Base-by-base conservation (phyloP, 2,329 filamentous ascomycete species). In the Epicoccum nigrum region DNA sequence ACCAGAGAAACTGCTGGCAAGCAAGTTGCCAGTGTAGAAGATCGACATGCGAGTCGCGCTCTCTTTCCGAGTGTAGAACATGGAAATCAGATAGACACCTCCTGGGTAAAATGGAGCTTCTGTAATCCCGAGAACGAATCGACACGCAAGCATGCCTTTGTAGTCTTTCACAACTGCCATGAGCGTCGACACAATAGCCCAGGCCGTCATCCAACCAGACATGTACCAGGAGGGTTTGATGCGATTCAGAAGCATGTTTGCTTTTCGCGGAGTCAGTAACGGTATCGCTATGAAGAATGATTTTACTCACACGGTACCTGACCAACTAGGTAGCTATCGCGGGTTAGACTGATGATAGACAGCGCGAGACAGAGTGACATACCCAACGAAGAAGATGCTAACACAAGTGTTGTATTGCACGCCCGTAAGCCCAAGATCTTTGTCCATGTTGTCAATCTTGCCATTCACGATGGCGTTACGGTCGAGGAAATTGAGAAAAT, bases 401-500 rank as follows among this genome's bases (percentile, higher is more conserved):
- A 86, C 73, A 49, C 83, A 84, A 1, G 83, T 85, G 32, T 82
- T 79, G 63, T 87, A 87, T 66, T 87, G 73, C 2, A 76, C 77
- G 55, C 81, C 70, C 39, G 68, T 67, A 45, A 87, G 74, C 2
- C 72, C 62, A 12, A 86, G 73, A 44, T 87, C 85, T 2, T 75
- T 72, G 47, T 85, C 79, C 17, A 88, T 74, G 7, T 83, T 83
- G 64, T 83, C 81, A 40, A 88, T 75, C n/a, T 81, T 79, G 0
- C 85, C 86, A 2, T 84, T 79, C 1, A 84, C 83, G 49, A 88
- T 86, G 67, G 86, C 85, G 68, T 86, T 86, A 12, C 83, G 77
- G 59, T 86, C 84, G 23, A 86, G 77, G 33, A 71, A 72, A 34
- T 71, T 73, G 34, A 73, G 57, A 16, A 64, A 60, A 37, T 62